Evolutionary conservation across 805 yeast species (phyloP), one percentile per base, ranked within the genome.

Genomic region (Saccharomycopsis sp.): DNA sequence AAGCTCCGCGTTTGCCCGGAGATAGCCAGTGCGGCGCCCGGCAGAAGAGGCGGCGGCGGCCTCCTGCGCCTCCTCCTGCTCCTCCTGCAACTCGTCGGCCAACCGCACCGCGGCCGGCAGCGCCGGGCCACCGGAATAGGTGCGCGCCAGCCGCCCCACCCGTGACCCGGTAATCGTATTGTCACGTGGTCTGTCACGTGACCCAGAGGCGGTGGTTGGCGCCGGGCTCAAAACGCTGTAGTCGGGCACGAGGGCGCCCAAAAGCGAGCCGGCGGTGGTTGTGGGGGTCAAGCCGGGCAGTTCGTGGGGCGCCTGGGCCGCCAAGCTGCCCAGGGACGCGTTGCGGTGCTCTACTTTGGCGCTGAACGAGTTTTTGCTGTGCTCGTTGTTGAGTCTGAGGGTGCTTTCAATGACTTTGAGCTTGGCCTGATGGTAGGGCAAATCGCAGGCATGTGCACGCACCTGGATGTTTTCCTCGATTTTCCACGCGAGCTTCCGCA

Each of bases 401-500:
- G 71, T 73, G 7, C 78, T 81, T 58, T 79, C 80, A 2, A 75
- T 66, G 1, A 69, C 67, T 54, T 73, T 73, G 53, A 84, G 71
- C 64, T 84, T 84, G 9, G 71, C 62, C 47, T 69, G 69, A 68
- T 89, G 96, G 40, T 71, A 67, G 15, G 63, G 50, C 12, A 58
- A 60, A 7, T 71, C 68, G 71, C 97, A 91, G 34, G 84, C 72
- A 63, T 73, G 68, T 1, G 82, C 79, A 61, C 79, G 77, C 16
- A 89, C 76, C 65, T 84, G 81, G n/a, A 85, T 79, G 53, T 78
- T 79, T 68, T 94, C 98, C 67, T 92, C 97, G 15, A 94, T 79
- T 66, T 89, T 79, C 98, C 98, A 94, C 58, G 79, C 79, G 48
- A 94, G 71, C 67, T 90, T 89, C 53, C 97, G 78, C 91, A 94